These are phyloP conservation scores for Fusarium lateritium DNA, from an alignment of 2,329 filamentous ascomycete species.

Conservation along the genomic window DNA sequence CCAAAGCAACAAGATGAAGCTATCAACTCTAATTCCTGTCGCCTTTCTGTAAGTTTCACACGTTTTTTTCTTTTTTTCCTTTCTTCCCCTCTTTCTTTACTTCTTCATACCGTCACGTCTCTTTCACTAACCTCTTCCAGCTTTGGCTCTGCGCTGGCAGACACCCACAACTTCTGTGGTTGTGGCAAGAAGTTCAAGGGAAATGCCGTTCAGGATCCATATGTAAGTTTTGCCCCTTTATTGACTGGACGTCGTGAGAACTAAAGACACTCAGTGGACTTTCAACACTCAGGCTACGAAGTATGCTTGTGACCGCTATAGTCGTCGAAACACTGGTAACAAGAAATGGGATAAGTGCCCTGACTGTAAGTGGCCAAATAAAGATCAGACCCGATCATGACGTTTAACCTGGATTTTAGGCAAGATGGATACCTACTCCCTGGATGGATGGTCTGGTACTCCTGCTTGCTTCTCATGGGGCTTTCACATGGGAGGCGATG, in stretches of 20 bases:
- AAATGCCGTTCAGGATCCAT: background rate
- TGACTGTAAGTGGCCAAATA: background rate
- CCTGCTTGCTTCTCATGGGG: background rate
- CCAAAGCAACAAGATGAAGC: background rate
- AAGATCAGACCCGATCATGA: background rate
- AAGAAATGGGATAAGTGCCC: background rate
- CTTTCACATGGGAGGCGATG: background rate
- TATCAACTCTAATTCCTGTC: background rate
- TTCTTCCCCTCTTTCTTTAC: too few species aligned
- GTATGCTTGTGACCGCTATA: background rate
- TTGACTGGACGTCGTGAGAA: background rate
- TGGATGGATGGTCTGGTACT: background rate
- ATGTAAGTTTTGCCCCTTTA: background rate
- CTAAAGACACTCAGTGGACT: background rate
- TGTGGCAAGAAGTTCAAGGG: background rate
- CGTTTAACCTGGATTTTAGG: background rate
- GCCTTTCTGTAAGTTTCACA: background rate
- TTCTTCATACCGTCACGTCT: background rate
- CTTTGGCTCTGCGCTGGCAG: background rate
- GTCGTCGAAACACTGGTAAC: background rate
- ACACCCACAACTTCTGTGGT: background rate
- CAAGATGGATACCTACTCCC: background rate
- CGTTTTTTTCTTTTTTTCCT: too few species aligned
- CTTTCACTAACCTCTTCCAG: background rate
- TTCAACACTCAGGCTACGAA: background rate